phyloP scores from a whole-genome alignment of 2,329 filamentous ascomycete species.

The Colletotrichum acutatum region DNA sequence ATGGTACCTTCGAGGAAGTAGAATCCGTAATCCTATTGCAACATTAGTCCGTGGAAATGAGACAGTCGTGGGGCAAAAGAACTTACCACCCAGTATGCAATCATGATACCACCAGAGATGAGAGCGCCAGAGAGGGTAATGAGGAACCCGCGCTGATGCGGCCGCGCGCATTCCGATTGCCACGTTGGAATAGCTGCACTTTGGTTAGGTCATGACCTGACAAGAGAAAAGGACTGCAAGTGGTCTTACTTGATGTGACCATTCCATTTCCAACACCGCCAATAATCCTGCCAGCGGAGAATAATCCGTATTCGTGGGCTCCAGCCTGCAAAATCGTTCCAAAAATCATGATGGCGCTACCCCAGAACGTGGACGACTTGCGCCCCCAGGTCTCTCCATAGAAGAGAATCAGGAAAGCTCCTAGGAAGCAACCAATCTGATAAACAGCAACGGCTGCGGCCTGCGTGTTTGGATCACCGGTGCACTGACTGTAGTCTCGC shows the following conservation, averaged over 20 bases:
- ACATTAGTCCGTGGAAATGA: background rate
- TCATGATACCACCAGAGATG: slow-evolving; percentile 44
- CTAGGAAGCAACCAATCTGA: slow-evolving; percentile 44
- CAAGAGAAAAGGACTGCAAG: too few species aligned
- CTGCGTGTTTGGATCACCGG: slow-evolving; percentile 42
- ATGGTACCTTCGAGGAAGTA: slow-evolving; percentile 44
- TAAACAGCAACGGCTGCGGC: slow-evolving; percentile 43
- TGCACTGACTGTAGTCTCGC: slow-evolving; percentile 39
- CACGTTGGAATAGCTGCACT: slow-evolving; percentile 41
- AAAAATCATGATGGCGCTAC: slow-evolving; percentile 44
- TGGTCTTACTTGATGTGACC: slow-evolving; percentile 40
- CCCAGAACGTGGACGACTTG: slow-evolving; percentile 46
- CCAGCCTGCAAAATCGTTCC: slow-evolving; percentile 42
- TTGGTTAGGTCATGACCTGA: background rate
- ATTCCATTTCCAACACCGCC: slow-evolving; percentile 44
- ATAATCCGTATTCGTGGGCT: slow-evolving; percentile 40
- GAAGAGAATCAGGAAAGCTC: slow-evolving; percentile 43
- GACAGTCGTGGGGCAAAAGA: background rate
- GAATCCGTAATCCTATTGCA: slow-evolving; percentile 40
- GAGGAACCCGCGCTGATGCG: slow-evolving; percentile 42
- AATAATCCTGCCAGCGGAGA: slow-evolving; percentile 40
- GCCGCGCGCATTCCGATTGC: slow-evolving; percentile 44
- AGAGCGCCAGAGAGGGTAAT: slow-evolving; percentile 43
- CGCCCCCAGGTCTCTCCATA: slow-evolving; percentile 45
- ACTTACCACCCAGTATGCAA: slow-evolving; percentile 44